phyloP scores from a whole-genome alignment of 2,329 filamentous ascomycete genomes.

The Aspergillus cejpii region DNA sequence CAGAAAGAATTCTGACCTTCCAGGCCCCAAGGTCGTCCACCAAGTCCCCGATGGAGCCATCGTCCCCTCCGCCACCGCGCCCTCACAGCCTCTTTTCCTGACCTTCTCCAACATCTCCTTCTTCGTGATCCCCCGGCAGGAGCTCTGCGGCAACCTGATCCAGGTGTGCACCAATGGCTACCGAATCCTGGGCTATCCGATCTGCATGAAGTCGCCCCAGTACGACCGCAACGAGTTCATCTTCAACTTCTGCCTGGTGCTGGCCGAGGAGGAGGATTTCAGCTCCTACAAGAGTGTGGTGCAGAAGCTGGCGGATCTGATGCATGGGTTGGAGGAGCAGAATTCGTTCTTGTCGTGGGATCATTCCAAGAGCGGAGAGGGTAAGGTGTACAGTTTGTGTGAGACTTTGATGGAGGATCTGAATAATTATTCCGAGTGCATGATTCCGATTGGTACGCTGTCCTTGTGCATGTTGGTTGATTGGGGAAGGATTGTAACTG shows the following conservation, averaged over 20 bases:
- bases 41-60: constrained; percentile 59
- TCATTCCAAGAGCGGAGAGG: constrained; percentile 40
- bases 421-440: constrained; percentile 96
- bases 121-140: constrained; percentile 90
- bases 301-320: constrained; percentile 72
- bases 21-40: constrained; percentile 58
- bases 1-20: neutral
- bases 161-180: constrained; percentile 65
- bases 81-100: constrained; percentile 59
- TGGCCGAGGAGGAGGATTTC: constrained; percentile 64
- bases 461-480: constrained; percentile 1
- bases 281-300: constrained; percentile 78
- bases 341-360: constrained; percentile 62
- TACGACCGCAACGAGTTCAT: constrained; percentile 95
- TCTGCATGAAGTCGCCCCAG: constrained; percentile 73
- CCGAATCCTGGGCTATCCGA: constrained; percentile 77
- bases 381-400: constrained; percentile 62
- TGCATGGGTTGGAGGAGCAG: constrained; percentile 88
- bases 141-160: constrained; percentile 88
- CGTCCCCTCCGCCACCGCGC: constrained; percentile 41
- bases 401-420: constrained; percentile 85
- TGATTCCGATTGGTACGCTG: constrained; percentile 80
- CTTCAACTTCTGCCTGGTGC: constrained; percentile 90
- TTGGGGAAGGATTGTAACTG: constrained; percentile 7
- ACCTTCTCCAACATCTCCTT: constrained; percentile 81